Evolutionary conservation across 1,139 yeast genomes (phyloP), one percentile per base, ranked within the genome.

Genomic region (Spencermartinsiella ligniputridi): DNA sequence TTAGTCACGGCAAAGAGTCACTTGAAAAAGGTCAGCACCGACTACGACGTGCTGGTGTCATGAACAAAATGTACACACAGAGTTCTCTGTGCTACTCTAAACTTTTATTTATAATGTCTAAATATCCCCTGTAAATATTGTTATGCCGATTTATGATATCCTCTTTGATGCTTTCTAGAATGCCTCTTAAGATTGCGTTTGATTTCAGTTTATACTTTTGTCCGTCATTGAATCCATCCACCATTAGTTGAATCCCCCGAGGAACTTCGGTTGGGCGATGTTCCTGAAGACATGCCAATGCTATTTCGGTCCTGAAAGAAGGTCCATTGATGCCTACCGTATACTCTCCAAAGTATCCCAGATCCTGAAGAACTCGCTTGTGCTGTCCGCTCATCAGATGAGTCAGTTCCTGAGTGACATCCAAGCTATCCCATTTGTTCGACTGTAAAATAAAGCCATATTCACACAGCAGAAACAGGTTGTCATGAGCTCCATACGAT

Each of bases 401-500:
- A 0, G 61, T 32, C 79, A 62, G 56, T 24, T 68, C 63, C 0
- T 63, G 60, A 0, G 86, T 67, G 5, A 90, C 61, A 56, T 90
- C 95, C 2, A 89, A 60, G 49, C 70, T 80, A 53, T 88, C 82
- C 89, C 92, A 83, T 24, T 63, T 67, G 60, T 88, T 88, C 0
- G 44, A 36, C 0, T 58, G 64, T 1, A 85, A 63, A 15, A 73
- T 71, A 66, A 90, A 92, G 1, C 97, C 97, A 58, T 92, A 92
- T 62, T 92, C 97, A 57, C 84, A 79, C 11, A 88, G 67, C 35
- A 92, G 66, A 54, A 87, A 86, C 38, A 79, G 86, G 60, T 90
- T 89, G 18, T 84, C 78, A 63, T 90, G 97, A 0, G 96, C 82
- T 0, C 97, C 97, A 61, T 92, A 92, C 43, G 83, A 79, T 52